Evolutionary conservation across 306 rosid genomes (phyloP).

Genomic region (Gillenia trifoliata): DNA sequence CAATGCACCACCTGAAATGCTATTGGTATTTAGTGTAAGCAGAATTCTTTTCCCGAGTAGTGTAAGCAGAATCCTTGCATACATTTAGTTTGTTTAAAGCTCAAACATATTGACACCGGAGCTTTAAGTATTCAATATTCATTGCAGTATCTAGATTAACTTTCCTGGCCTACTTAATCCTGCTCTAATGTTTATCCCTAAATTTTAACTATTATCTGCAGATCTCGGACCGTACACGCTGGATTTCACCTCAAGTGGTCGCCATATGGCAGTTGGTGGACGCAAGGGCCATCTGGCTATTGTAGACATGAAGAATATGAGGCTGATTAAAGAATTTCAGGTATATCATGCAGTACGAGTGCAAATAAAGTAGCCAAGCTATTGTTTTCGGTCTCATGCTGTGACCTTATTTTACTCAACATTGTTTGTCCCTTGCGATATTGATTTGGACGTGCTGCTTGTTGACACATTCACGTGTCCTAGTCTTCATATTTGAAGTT

Average conservation of each 20-base stretch:
- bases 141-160: too few species aligned
- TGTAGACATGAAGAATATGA: slow-evolving; percentile 61
- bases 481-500: background rate
- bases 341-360: slow-evolving; percentile 23
- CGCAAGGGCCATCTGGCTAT: slow-evolving; percentile 86
- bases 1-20: too few species aligned
- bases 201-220: slow-evolving; percentile 33
- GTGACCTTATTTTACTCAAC: background rate
- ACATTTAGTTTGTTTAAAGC: too few species aligned
- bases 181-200: background rate
- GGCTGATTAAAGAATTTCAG: slow-evolving; percentile 70
- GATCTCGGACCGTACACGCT: slow-evolving; percentile 77
- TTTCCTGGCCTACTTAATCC: too few species aligned
- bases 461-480: background rate
- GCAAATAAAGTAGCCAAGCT: too few species aligned
- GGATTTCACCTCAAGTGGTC: slow-evolving; percentile 75
- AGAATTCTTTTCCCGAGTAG: too few species aligned
- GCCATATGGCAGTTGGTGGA: slow-evolving; percentile 72
- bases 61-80: too few species aligned
- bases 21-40: too few species aligned
- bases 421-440: background rate
- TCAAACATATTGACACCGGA: too few species aligned
- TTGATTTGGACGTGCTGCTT: background rate
- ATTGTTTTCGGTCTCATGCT: background rate
- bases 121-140: too few species aligned